These are phyloP conservation scores for Sphagnum fallax DNA, from an alignment of 228 moss, liverwort and hornwort genomes.

Conservation along the genomic window DNA sequence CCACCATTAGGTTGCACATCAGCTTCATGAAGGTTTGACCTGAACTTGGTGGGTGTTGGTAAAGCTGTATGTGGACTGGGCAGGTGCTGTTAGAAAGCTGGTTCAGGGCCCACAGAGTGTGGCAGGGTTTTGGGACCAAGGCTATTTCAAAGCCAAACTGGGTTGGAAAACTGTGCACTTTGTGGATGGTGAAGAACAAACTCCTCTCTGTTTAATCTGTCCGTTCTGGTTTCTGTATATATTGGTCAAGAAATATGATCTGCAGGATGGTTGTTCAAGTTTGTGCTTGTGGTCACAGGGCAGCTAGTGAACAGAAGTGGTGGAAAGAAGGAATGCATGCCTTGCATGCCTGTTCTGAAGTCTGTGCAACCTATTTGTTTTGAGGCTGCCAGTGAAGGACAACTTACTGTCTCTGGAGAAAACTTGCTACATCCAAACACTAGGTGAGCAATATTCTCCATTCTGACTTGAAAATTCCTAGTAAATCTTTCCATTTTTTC, in stretches of 20 bases:
- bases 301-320: conserved; percentile 29
- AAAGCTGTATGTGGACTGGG: conserved; percentile 83
- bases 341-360: conserved; percentile 39
- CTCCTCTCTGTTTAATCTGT: too few relatives aligned
- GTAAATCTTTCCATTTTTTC: too few relatives aligned
- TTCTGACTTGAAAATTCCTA: too few relatives aligned
- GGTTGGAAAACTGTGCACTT: conserved; percentile 25
- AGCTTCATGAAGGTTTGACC: background rate
- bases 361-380: conserved; percentile 78
- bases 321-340: conserved; percentile 25
- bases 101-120: conserved; percentile 41
- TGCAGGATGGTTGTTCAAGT: background rate
- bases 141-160: conserved; percentile 69
- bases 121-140: conserved; percentile 73
- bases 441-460: conserved; percentile 22
- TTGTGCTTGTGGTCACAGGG: conserved; percentile 22
- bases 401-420: conserved; percentile 59
- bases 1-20: background rate
- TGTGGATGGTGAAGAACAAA: too few relatives aligned
- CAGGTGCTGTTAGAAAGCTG: conserved; percentile 63
- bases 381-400: conserved; percentile 49
- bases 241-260: too few relatives aligned
- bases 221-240: too few relatives aligned
- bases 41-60: conserved; percentile 9
- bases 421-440: conserved; percentile 55